phyloP scores from a whole-genome alignment of 495 filamentous ascomycete species.

The Tuber calosporum region DNA sequence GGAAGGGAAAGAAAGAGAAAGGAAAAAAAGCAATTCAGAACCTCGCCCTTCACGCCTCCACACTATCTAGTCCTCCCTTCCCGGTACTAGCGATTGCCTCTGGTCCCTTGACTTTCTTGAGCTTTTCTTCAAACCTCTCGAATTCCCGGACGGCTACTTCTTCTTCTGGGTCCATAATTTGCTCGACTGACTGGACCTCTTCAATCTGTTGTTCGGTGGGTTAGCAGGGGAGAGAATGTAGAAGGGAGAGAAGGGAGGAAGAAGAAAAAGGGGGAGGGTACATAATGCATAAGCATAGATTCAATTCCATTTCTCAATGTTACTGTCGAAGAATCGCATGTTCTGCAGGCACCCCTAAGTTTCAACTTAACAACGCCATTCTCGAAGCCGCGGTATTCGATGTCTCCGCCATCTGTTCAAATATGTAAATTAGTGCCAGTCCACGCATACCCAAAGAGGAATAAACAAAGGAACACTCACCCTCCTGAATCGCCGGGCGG shows the following conservation, averaged over 20 bases:
- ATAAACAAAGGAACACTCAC: slow-evolving; percentile 2
- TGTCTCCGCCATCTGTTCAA: slow-evolving; percentile 76
- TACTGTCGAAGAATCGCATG: slow-evolving; percentile 91
- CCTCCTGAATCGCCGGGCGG: slow-evolving; percentile 85
- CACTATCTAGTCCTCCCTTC: neutral
- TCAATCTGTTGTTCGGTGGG: slow-evolving; percentile 59
- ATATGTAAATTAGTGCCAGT: neutral
- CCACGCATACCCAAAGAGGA: neutral
- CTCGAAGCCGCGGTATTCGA: slow-evolving; percentile 79
- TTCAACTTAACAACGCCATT: slow-evolving; percentile 80
- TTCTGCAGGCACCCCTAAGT: slow-evolving; percentile 83
- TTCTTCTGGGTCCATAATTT: slow-evolving; percentile 87
- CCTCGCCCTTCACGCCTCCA: neutral
- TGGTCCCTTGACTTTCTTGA: slow-evolving; percentile 63
- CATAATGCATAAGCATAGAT: slow-evolving; percentile 80
- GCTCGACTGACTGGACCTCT: slow-evolving; percentile 86
- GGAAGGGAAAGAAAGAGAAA: neutral
- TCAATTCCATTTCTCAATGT: slow-evolving; percentile 96
- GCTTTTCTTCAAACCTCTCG: slow-evolving; percentile 91
- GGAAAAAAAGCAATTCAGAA: neutral
- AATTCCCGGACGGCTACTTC: slow-evolving; percentile 85
- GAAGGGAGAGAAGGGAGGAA: neutral
- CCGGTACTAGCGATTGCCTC: neutral
- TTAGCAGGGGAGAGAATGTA: neutral
- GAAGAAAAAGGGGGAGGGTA: slow-evolving; percentile 41